These are phyloP conservation scores for Dendrocalamus sinicus DNA, from an alignment of 176 grass and related monocot species.

Conservation along the genomic window DNA sequence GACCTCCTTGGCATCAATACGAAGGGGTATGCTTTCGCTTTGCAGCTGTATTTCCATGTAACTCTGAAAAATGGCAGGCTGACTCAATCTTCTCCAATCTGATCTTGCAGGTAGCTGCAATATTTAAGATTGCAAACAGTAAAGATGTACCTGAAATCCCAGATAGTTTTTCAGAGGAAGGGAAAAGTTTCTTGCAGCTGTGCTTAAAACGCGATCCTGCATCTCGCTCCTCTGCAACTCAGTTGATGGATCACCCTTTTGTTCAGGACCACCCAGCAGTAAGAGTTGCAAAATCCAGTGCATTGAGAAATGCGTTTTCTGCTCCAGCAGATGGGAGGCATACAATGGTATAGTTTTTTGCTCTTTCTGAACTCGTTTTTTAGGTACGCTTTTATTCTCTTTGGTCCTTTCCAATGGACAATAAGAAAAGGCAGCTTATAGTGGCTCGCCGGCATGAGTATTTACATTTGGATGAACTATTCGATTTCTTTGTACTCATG, in stretches of 20 bases:
- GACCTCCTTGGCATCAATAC: conserved; percentile 89
- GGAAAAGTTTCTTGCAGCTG: conserved; percentile 72
- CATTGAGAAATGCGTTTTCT: conserved; percentile 47
- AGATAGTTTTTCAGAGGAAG: conserved; percentile 70
- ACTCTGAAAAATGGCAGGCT: neutral
- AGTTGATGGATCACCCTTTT: conserved; percentile 90
- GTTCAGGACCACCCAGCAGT: conserved; percentile 73
- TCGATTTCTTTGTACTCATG: conserved; percentile 4
- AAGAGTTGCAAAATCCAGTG: conserved; percentile 57
- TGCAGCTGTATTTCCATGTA: conserved; percentile 42
- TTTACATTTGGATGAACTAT: neutral
- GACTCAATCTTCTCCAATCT: conserved; percentile 28
- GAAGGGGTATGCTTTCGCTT: conserved; percentile 78
- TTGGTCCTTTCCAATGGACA: neutral
- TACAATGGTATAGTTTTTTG: conserved; percentile 42
- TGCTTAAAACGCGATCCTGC: conserved; percentile 84
- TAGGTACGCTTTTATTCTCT: conserved; percentile 7
- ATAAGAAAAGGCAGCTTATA: neutral
- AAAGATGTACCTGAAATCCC: conserved; percentile 97
- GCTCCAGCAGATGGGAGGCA: conserved; percentile 47
- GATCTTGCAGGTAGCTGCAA: conserved; percentile 83
- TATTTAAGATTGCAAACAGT: conserved; percentile 99
- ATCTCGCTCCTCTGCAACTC: conserved; percentile 65
- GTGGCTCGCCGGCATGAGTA: neutral
- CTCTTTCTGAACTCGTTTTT: neutral